These are phyloP conservation scores for Silybum marianum DNA, from an alignment of 129 eudicot species.

Conservation along the genomic window DNA sequence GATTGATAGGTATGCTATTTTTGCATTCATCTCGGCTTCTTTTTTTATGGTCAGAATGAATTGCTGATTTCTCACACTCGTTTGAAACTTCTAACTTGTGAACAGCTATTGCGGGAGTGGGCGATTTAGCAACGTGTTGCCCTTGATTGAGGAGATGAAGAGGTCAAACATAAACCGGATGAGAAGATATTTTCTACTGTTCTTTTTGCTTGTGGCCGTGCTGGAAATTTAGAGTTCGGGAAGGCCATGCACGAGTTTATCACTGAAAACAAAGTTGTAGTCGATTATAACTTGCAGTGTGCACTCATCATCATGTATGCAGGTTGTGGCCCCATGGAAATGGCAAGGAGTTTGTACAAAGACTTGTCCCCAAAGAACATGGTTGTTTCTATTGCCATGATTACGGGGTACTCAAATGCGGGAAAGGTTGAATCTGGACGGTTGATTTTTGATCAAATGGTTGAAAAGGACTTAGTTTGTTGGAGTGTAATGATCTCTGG, in stretches of 20 bases:
- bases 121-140: constrained; percentile 48
- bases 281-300: too few species aligned
- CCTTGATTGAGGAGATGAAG: constrained; percentile 68
- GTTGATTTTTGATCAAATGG: constrained; percentile 49
- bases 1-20: constrained; percentile 28
- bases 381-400: constrained; percentile 71
- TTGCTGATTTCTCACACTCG: constrained; percentile 8
- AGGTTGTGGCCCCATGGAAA: constrained; percentile 69
- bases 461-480: constrained; percentile 62
- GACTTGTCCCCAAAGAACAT: constrained; percentile 47
- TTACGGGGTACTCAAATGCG: constrained; percentile 62
- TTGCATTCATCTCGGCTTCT: not conserved
- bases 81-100: constrained; percentile 8
- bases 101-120: constrained; percentile 57
- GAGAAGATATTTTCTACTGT: constrained; percentile 51
- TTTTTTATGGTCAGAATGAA: not conserved
- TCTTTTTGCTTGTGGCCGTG: constrained; percentile 63
- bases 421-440: constrained; percentile 62
- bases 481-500: constrained; percentile 92
- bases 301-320: too few species aligned
- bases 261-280: too few species aligned
- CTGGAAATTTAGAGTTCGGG: constrained; percentile 57
- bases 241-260: constrained; percentile 55
- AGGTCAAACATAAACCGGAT: constrained; percentile 52
- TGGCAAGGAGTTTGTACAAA: constrained; percentile 52